These are phyloP conservation scores for Hypoxylon lienhwacheense DNA, from an alignment of 495 filamentous ascomycete species.

Conservation along the genomic window DNA sequence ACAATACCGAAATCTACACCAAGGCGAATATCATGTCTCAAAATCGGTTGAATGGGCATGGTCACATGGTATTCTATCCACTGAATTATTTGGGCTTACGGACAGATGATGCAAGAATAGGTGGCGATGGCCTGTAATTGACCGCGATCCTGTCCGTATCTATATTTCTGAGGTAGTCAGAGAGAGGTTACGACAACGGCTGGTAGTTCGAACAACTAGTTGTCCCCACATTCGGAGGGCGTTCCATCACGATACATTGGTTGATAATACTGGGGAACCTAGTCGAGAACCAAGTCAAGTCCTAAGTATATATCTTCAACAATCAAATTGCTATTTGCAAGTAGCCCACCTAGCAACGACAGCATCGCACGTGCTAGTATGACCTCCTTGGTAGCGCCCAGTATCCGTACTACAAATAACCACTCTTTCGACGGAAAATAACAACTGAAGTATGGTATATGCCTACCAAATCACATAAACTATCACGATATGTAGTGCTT, in stretches of 20 bases:
- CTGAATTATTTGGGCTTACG: too few relatives aligned
- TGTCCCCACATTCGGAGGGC: constrained; percentile 12
- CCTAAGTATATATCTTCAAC: neutral
- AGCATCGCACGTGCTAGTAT: too few relatives aligned
- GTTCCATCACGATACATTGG: constrained; percentile 21
- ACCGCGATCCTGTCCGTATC: too few relatives aligned
- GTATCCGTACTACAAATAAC: too few relatives aligned
- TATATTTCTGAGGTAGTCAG: neutral
- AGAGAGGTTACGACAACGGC: constrained; percentile 2
- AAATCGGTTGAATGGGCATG: neutral
- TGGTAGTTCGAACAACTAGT: neutral
- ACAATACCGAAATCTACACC: neutral
- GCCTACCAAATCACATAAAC: too few relatives aligned
- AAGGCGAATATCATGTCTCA: neutral
- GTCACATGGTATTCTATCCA: too few relatives aligned
- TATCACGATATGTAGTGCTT: too few relatives aligned
- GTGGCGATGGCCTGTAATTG: too few relatives aligned
- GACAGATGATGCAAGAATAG: too few relatives aligned
- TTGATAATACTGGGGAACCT: neutral
- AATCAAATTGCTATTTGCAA: neutral
- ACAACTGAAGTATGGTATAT: too few relatives aligned
- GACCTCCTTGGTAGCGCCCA: too few relatives aligned
- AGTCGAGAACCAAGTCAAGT: neutral
- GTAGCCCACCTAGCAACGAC: neutral
- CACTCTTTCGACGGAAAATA: too few relatives aligned